Percentiles rank a stretch among this genome's conserved stretches.
phyloP scores from a whole-genome alignment of 495 filamentous ascomycete genomes.

The Penicillium atrosanguineum region DNA sequence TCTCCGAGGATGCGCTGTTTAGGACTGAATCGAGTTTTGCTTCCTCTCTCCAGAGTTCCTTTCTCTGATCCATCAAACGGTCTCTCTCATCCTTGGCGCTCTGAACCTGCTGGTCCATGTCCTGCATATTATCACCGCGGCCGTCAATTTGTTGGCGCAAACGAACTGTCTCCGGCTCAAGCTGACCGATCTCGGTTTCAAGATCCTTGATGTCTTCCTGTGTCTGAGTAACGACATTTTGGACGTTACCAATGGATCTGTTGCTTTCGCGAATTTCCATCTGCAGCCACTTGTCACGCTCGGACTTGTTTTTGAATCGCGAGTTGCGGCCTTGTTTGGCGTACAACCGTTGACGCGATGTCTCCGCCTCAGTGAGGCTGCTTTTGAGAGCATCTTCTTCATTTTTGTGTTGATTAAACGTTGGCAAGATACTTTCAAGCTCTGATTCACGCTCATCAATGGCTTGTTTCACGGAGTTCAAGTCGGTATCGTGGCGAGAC shows the following conservation, averaged over 20 bases:
- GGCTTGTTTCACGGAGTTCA: slow-evolving; percentile 68
- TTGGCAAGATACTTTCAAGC: slow-evolving; percentile 66
- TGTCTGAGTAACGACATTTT: slow-evolving; percentile 76
- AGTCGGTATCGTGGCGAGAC: slow-evolving; percentile 66
- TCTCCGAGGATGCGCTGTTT: slow-evolving; percentile 68
- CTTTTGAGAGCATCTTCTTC: slow-evolving; percentile 68
- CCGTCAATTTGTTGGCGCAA: slow-evolving; percentile 74
- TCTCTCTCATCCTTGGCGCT: slow-evolving; percentile 79
- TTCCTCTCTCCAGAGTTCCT: slow-evolving; percentile 87
- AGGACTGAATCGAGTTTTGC: slow-evolving; percentile 77
- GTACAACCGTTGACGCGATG: slow-evolving; percentile 74
- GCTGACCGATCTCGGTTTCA: slow-evolving; percentile 62
- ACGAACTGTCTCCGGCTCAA: slow-evolving; percentile 70
- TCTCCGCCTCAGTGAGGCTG: slow-evolving; percentile 72
- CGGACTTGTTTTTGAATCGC: slow-evolving; percentile 81
- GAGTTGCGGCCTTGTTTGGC: slow-evolving; percentile 92
- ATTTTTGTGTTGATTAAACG: slow-evolving; percentile 68
- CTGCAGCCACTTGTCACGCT: slow-evolving; percentile 81
- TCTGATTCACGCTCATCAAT: slow-evolving; percentile 76
- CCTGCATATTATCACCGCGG: slow-evolving; percentile 68
- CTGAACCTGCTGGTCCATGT: slow-evolving; percentile 68
- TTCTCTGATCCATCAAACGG: slow-evolving; percentile 79
- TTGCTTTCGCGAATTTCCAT: slow-evolving; percentile 81
- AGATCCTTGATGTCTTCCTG: slow-evolving; percentile 80
- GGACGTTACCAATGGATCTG: slow-evolving; percentile 69